Percentiles rank a stretch among this genome's conserved stretches.
Conservation (phyloP, 2,329 filamentous ascomycete genomes). For the Capronia epimyces region DNA sequence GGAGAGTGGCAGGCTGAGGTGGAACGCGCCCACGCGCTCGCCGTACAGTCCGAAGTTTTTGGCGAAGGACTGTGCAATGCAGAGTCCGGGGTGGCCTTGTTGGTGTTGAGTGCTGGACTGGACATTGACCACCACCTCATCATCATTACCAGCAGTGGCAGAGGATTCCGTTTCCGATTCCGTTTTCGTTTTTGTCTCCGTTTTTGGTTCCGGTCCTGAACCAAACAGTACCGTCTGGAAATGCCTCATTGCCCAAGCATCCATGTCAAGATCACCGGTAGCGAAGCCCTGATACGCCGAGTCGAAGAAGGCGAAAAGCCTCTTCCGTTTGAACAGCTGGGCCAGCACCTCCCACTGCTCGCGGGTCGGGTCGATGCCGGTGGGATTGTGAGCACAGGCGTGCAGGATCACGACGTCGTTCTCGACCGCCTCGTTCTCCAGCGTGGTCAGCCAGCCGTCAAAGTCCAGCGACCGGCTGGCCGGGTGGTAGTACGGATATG, state of each 20-base stretch:
- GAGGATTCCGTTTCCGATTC: no score
- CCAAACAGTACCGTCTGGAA: background rate
- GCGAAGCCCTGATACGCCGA: background rate
- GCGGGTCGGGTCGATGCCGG: background rate
- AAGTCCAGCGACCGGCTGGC: background rate
- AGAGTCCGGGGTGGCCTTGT: background rate
- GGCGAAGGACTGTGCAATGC: slow-evolving; percentile 1
- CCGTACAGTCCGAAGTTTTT: slow-evolving; percentile 1
- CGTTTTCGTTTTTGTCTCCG: no score
- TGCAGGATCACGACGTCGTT: background rate
- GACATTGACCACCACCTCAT: no score
- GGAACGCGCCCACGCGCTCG: slow-evolving; percentile 1
- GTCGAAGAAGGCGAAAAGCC: slow-evolving; percentile 1
- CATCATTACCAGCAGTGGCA: no score
- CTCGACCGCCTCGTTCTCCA: background rate
- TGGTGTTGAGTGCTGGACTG: no score
- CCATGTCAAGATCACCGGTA: background rate
- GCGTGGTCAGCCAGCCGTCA: background rate
- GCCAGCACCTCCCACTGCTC: background rate
- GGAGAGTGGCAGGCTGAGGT: background rate
- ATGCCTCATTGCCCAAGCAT: background rate
- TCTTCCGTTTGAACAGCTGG: background rate
- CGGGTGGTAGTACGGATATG: background rate
- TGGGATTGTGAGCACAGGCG: slow-evolving; percentile 1
- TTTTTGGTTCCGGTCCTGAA: no score